phyloP scores from a whole-genome alignment of 1,139 yeast species.

The Taphrina confusa region DNA sequence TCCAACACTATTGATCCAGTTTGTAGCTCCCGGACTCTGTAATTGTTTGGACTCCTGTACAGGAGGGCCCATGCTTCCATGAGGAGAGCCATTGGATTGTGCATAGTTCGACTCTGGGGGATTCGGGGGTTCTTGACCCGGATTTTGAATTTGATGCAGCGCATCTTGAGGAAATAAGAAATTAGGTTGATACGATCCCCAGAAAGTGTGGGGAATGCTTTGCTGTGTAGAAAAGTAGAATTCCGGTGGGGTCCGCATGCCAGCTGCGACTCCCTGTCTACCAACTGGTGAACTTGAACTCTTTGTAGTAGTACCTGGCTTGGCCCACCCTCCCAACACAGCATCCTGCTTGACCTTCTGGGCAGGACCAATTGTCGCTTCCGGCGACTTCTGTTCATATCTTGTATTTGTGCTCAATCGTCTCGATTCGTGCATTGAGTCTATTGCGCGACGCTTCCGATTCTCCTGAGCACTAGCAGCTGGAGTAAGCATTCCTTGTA shows the following conservation, averaged over 20 bases:
- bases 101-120: background rate
- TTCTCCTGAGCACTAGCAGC: constrained; percentile 33
- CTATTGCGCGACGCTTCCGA: constrained; percentile 32
- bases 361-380: constrained; percentile 12
- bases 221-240: constrained; percentile 47
- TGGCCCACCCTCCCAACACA: constrained; percentile 17
- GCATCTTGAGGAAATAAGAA: constrained; percentile 47
- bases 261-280: background rate
- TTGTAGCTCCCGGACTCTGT: background rate
- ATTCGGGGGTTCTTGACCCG: background rate
- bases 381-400: constrained; percentile 1
- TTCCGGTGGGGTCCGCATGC: constrained; percentile 43
- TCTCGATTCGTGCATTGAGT: constrained; percentile 20
- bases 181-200: constrained; percentile 48
- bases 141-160: background rate
- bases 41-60: background rate
- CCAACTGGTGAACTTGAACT: background rate
- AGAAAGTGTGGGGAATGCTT: constrained; percentile 44
- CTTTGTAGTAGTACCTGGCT: constrained; percentile 5
- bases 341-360: constrained; percentile 19
- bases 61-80: constrained; percentile 12
- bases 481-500: constrained; percentile 43
- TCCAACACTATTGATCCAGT: background rate
- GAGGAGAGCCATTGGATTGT: constrained; percentile 6
- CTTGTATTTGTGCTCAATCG: constrained; percentile 18